Percentiles rank a stretch among this genome's conserved stretches.
Evolutionary conservation across 768 basidiomycete species (phyloP).

Genomic region (Tylopilus balloui): DNA sequence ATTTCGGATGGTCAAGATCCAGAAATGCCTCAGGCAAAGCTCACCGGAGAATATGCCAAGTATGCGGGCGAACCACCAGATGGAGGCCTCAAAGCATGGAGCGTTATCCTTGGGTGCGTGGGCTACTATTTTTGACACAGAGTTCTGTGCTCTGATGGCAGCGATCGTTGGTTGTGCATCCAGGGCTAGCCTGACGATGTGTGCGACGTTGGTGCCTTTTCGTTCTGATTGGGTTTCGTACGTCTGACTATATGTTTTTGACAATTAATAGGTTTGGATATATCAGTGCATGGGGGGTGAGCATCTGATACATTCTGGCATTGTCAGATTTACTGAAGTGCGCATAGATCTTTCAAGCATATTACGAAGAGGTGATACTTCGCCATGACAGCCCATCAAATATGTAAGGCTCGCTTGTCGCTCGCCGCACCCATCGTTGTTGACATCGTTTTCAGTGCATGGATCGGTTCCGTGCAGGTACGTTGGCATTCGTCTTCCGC

Average conservation of each 20-base stretch:
- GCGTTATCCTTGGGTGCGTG: conserved; percentile 28
- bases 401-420: conserved; percentile 45
- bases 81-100: conserved; percentile 31
- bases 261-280: conserved; percentile 50
- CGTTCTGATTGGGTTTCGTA: neutral
- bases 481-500: neutral
- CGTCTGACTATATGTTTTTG: neutral
- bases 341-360: conserved; percentile 68
- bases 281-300: conserved; percentile 71
- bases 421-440: too few relatives aligned
- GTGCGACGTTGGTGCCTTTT: conserved; percentile 36
- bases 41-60: conserved; percentile 14
- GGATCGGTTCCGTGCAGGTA: conserved; percentile 78
- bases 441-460: conserved; percentile 46
- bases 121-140: neutral
- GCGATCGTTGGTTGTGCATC: neutral
- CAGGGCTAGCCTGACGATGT: conserved; percentile 28
- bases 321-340: neutral
- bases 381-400: conserved; percentile 48
- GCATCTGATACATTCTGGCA: conserved; percentile 22
- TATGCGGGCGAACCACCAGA: conserved; percentile 25
- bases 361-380: conserved; percentile 57
- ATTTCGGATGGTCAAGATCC: neutral
- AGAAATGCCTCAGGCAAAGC: conserved; percentile 3
- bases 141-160: neutral